Percentiles rank a stretch among this genome's conserved stretches.
Evolutionary conservation across 2,329 filamentous ascomycete genomes (phyloP).

Genomic region (Basipetospora chlamydospora): DNA sequence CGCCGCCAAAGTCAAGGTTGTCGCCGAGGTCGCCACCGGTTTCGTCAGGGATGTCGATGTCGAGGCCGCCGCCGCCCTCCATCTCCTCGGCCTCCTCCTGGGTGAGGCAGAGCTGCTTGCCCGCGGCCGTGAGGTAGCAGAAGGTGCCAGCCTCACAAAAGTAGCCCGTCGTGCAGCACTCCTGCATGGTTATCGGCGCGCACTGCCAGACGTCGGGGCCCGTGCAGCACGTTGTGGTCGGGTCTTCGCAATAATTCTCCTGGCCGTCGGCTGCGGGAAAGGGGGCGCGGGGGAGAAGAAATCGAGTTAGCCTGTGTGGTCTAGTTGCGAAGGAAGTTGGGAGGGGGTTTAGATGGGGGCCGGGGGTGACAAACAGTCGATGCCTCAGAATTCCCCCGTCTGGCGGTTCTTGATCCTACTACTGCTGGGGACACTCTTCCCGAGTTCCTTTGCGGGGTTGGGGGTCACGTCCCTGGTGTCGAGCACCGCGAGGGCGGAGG

Average conservation of each 20-base stretch:
- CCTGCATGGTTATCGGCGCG: conserved; percentile 9
- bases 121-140: conserved; percentile 6
- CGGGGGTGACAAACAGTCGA: neutral
- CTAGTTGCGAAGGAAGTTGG: neutral
- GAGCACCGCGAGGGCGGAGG: neutral
- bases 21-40: neutral
- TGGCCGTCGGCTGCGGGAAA: conserved; percentile 7
- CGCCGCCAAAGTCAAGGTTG: neutral
- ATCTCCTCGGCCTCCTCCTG: neutral
- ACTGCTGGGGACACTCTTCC: neutral
- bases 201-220: conserved; percentile 9
- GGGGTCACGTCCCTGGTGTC: neutral
- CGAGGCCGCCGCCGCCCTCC: neutral
- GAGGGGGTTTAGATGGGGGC: neutral
- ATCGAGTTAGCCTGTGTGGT: neutral
- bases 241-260: conserved; percentile 7
- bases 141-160: conserved; percentile 9
- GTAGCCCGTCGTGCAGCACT: conserved; percentile 10
- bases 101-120: conserved; percentile 6
- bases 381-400: conserved; percentile 1
- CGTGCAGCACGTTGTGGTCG: conserved; percentile 8
- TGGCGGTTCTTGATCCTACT: neutral
- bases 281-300: neutral
- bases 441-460: neutral
- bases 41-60: conserved; percentile 6